Base-by-base conservation (phyloP, 495 filamentous ascomycete species). In the Penicillium parvum region DNA sequence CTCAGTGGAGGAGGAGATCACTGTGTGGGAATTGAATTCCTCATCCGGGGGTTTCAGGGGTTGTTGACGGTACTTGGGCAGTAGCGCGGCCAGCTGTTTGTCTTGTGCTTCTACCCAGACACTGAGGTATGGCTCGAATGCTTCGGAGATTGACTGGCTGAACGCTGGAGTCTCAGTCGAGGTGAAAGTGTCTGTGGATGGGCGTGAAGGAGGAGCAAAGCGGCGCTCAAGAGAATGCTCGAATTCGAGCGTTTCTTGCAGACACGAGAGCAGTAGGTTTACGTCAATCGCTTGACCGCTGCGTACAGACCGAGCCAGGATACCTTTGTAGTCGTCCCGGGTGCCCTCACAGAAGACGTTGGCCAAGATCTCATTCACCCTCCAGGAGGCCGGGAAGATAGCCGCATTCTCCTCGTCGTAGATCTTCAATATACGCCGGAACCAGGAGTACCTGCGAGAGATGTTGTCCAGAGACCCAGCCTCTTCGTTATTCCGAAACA, bases 391-490 rank as follows among this genome's bases (percentile, higher is more conserved):
- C 9, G 94, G 94, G 55, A 97, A 98, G 29, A 98, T 88, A 20
- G 68, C 68, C 6, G 88, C 82, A 68, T 96, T 92, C 58, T 98
- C 91, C 23, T 90, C 85, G 54, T 98, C 94, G 63, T 96, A 95
- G 9, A 86, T 90, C 71, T 96, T 96, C 58, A 97, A 69, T 76
- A 92, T 96, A 33, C 92, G 78, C 61, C 86, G 86, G 63, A 97
- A 94, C 92, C 92, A 98, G 6, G 91, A 85, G 61, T 96, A 98
- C 47, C 92, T 73, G 48, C 94, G 77, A 5, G 91, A 85, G 47
- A 98, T 98, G 55, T 98, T 98, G 70, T 98, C 92, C 66, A 98
- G 72, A 32, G 85, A 96, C 2, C 94, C 92, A 2, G 92, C 92
- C 62, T 98, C 92, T 64, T 98, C 92, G 61, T 90, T 96, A 18